Evolutionary conservation across 2,329 filamentous ascomycete genomes (phyloP).

Genomic region (Gyromitra esculenta): DNA sequence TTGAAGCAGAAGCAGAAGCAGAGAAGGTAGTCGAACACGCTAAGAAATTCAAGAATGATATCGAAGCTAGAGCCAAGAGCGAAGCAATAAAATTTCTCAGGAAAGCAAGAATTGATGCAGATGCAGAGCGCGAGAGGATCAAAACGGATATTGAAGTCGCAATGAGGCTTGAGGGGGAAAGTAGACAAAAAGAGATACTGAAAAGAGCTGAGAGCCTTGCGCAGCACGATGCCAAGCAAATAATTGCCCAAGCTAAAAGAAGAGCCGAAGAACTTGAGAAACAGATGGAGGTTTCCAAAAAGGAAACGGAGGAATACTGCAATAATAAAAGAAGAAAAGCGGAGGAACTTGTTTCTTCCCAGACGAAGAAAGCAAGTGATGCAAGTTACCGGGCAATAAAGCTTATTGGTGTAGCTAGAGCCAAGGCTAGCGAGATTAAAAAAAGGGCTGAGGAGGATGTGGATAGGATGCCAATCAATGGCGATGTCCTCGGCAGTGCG

Average conservation of each 20-base stretch:
- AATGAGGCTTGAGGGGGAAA: constrained; percentile 6
- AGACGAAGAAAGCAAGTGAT: constrained; percentile 17
- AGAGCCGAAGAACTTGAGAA: constrained; percentile 9
- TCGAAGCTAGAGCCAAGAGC: neutral
- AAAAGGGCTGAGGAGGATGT: neutral
- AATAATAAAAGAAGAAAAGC: constrained; percentile 1
- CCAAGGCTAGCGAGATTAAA: constrained; percentile 6
- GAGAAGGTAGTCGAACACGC: neutral
- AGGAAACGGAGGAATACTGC: constrained; percentile 1
- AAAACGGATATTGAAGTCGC: constrained; percentile 16
- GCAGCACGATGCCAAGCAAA: neutral
- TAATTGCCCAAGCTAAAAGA: constrained; percentile 2
- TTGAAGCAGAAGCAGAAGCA: constrained; percentile 1
- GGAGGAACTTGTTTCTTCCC: constrained; percentile 1
- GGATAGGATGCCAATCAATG: constrained; percentile 18
- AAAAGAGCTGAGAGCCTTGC: neutral
- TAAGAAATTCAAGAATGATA: neutral
- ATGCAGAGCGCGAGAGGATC: constrained; percentile 15
- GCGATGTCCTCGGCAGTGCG: constrained; percentile 33
- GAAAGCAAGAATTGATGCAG: constrained; percentile 8
- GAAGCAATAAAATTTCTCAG: neutral
- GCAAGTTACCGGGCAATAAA: neutral
- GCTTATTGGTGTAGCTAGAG: neutral
- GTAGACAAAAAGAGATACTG: constrained; percentile 1
- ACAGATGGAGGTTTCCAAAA: constrained; percentile 10